Evolutionary conservation across 352 stramenopile genomes (phyloP).

Genomic region (Nothophytophthora sp.): DNA sequence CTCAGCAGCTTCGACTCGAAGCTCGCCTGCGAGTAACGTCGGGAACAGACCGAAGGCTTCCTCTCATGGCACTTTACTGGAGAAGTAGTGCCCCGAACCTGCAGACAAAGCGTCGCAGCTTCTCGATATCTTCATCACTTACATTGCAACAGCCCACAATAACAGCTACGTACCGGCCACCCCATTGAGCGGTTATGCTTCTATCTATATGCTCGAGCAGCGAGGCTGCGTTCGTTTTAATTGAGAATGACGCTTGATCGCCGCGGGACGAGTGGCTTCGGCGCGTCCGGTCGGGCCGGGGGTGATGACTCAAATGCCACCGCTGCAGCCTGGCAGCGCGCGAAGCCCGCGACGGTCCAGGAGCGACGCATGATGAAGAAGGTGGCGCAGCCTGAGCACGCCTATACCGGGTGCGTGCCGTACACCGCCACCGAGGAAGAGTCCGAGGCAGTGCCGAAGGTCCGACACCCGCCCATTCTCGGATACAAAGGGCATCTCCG

Average conservation of each 20-base stretch:
- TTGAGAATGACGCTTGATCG: conserved; percentile 10
- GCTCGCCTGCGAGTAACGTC: conserved; percentile 95
- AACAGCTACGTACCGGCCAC: not conserved
- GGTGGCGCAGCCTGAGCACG: conserved; percentile 60
- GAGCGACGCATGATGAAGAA: conserved; percentile 75
- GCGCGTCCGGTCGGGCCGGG: conserved; percentile 1
- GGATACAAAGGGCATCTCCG: conserved; percentile 68
- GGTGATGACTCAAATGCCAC: not conserved
- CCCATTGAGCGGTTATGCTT: not conserved
- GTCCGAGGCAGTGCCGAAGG: conserved; percentile 16
- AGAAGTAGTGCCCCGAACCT: no score
- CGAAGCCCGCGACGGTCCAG: conserved; percentile 35
- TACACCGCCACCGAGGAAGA: conserved; percentile 17
- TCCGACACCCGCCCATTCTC: conserved; percentile 45
- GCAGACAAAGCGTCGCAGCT: conserved; percentile 31
- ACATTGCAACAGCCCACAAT: conserved; percentile 14
- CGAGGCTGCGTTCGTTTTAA: no score
- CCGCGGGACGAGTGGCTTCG: conserved; percentile 1
- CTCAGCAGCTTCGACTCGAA: conserved; percentile 99
- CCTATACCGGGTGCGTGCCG: conserved; percentile 59
- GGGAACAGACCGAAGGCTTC: conserved; percentile 25
- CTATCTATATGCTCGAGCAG: no score
- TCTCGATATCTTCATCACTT: conserved; percentile 19
- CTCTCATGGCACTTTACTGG: no score
- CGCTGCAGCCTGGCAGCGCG: conserved; percentile 20